These are phyloP conservation scores for Paramecium tetraurelia DNA, from an alignment of 73 alveolate genomes.

Conservation along the genomic window DNA sequence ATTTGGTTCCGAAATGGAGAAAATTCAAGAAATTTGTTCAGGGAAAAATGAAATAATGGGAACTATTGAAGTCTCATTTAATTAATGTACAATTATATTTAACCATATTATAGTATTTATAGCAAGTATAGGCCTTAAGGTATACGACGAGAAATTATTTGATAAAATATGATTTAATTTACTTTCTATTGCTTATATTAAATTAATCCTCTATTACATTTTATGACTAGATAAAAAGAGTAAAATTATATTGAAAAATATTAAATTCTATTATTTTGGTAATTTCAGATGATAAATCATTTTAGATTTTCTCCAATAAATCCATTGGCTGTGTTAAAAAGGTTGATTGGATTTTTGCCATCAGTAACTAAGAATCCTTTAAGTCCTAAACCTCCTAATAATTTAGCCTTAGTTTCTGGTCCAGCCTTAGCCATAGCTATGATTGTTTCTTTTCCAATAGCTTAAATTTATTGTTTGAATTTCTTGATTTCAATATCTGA, in stretches of 20 bases:
- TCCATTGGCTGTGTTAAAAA: constrained; percentile 79
- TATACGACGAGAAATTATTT: background rate
- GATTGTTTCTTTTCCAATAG: constrained; percentile 79
- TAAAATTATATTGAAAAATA: background rate
- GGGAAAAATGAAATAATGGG: background rate
- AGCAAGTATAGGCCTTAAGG: background rate
- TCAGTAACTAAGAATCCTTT: constrained; percentile 85
- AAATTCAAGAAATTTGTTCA: background rate
- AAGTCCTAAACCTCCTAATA: constrained; percentile 77
- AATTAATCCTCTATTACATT: background rate
- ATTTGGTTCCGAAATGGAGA: background rate
- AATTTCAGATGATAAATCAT: background rate
- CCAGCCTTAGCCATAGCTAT: constrained; percentile 86
- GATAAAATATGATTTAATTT: background rate
- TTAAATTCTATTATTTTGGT: background rate
- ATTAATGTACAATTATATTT: background rate
- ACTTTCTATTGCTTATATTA: background rate
- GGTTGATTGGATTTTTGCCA: constrained; percentile 80
- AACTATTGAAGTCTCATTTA: background rate
- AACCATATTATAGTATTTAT: background rate
- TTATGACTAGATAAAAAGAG: too few relatives aligned
- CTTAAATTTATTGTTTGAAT: constrained; percentile 71
- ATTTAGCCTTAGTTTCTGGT: constrained; percentile 83
- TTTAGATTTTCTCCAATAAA: constrained; percentile 53
- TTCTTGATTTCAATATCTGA: constrained; percentile 75